phyloP scores from a whole-genome alignment of 2,329 filamentous ascomycete genomes.

The Fusarium sp. region DNA sequence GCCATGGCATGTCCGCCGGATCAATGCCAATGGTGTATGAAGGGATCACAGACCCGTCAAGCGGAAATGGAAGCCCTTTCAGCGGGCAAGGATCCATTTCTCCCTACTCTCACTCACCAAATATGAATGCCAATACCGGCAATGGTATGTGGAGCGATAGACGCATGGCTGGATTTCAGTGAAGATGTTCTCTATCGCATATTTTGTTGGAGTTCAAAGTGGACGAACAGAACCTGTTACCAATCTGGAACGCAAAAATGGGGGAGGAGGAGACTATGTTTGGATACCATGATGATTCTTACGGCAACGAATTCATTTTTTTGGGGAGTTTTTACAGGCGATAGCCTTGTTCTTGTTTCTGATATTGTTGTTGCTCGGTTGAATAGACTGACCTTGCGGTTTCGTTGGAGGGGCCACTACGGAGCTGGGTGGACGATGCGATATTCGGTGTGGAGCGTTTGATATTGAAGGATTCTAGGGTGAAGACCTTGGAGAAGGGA shows the following conservation, averaged over 20 bases:
- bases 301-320: conserved; percentile 24
- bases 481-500: conserved; percentile 11
- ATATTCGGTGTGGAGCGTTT: conserved; percentile 22
- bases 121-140: conserved; percentile 42
- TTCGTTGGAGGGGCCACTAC: conserved; percentile 1
- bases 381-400: conserved; percentile 24
- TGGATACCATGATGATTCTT: conserved; percentile 39
- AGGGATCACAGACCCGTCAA: conserved; percentile 48
- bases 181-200: conserved; percentile 1
- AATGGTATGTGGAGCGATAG: conserved; percentile 33
- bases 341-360: conserved; percentile 21
- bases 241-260: conserved; percentile 11
- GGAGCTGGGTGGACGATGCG: neutral
- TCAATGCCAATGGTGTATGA: conserved; percentile 50
- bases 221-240: neutral
- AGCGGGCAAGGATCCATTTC: conserved; percentile 52
- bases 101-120: conserved; percentile 51
- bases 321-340: conserved; percentile 1
- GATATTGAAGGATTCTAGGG: conserved; percentile 19
- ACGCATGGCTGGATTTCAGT: conserved; percentile 32
- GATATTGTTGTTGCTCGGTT: conserved; percentile 12
- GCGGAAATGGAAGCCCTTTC: conserved; percentile 51
- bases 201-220: neutral
- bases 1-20: conserved; percentile 40
- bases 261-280: conserved; percentile 12